Percentiles rank a stretch among this genome's conserved stretches.
phyloP scores from a whole-genome alignment of 1,284 basidiomycete genomes.

The Papiliotrema nemorosa region DNA sequence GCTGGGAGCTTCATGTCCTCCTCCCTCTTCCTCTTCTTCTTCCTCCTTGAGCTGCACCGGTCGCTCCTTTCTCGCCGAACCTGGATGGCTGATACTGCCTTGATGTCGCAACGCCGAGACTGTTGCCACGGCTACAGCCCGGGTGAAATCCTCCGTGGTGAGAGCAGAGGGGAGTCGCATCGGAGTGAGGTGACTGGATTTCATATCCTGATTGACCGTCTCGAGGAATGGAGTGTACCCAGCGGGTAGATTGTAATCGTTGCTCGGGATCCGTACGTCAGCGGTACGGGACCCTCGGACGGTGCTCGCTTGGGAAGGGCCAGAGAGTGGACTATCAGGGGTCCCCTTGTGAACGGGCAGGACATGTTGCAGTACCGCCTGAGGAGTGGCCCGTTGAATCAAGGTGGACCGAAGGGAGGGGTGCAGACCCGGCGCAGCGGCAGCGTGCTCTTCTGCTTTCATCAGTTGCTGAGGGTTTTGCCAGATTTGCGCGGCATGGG shows the following conservation, averaged over 20 bases:
- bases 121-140: conserved; percentile 85
- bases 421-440: conserved; percentile 44
- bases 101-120: conserved; percentile 77
- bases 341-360: conserved; percentile 41
- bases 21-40: conserved; percentile 59
- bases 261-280: conserved; percentile 4
- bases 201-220: conserved; percentile 51
- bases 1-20: conserved; percentile 91
- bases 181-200: conserved; percentile 49
- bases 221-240: conserved; percentile 69
- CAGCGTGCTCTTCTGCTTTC: conserved; percentile 59
- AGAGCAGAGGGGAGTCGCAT: conserved; percentile 64
- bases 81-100: conserved; percentile 20
- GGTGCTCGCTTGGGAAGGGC: neutral
- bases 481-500: conserved; percentile 99
- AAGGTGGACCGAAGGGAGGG: conserved; percentile 62
- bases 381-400: conserved; percentile 63
- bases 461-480: conserved; percentile 89
- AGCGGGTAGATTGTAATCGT: conserved; percentile 19
- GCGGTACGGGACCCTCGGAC: neutral
- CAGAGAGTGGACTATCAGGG: neutral
- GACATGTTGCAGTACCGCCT: conserved; percentile 49
- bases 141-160: conserved; percentile 80
- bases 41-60: conserved; percentile 4
- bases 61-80: conserved; percentile 6